These are phyloP conservation scores for Athelia sp. DNA, from an alignment of 1,284 basidiomycete species.

Conservation along the genomic window DNA sequence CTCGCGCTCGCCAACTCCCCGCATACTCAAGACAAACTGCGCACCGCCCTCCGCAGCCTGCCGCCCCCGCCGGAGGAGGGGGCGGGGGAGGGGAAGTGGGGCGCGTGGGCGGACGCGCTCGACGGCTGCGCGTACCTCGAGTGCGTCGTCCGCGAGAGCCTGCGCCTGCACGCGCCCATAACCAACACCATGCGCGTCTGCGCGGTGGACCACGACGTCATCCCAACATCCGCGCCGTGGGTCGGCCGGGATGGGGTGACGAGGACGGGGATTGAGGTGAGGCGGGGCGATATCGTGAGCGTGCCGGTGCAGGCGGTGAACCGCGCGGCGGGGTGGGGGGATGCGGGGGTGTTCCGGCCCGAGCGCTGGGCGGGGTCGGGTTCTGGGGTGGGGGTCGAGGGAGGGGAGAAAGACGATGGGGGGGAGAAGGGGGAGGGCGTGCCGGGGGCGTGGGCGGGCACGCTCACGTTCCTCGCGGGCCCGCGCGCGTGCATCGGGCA, in stretches of 20 bases:
- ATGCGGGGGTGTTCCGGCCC: slow-evolving; percentile 61
- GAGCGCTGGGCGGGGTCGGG: slow-evolving; percentile 8
- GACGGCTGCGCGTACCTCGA: slow-evolving; percentile 40
- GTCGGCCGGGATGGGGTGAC: slow-evolving; percentile 20
- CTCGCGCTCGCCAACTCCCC: slow-evolving; percentile 57
- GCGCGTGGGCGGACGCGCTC: slow-evolving; percentile 32
- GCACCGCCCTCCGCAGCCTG: slow-evolving; percentile 38
- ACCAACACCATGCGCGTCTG: slow-evolving; percentile 60
- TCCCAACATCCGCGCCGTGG: slow-evolving; percentile 41
- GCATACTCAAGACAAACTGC: slow-evolving; percentile 50
- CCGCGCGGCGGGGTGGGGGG: slow-evolving; percentile 56
- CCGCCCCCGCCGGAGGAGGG: slow-evolving; percentile 65
- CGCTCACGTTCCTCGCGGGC: slow-evolving; percentile 60
- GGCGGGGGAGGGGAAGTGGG: slow-evolving; percentile 63
- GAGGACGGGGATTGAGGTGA: slow-evolving; percentile 31
- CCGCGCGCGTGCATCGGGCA: slow-evolving; percentile 67
- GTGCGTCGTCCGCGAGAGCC: slow-evolving; percentile 55
- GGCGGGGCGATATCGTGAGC: slow-evolving; percentile 51
- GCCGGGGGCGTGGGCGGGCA: slow-evolving; percentile 61
- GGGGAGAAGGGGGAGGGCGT: slow-evolving; percentile 28
- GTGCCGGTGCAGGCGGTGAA: slow-evolving; percentile 67
- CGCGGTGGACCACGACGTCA: slow-evolving; percentile 42
- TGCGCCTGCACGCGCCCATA: slow-evolving; percentile 64
- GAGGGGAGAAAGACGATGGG: no score
- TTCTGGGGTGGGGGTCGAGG: no score